Percentiles rank a stretch among this genome's conserved stretches.
These are phyloP conservation scores for Ceratocystis variospora DNA, from an alignment of 2,329 filamentous ascomycete genomes.

Conservation along the genomic window DNA sequence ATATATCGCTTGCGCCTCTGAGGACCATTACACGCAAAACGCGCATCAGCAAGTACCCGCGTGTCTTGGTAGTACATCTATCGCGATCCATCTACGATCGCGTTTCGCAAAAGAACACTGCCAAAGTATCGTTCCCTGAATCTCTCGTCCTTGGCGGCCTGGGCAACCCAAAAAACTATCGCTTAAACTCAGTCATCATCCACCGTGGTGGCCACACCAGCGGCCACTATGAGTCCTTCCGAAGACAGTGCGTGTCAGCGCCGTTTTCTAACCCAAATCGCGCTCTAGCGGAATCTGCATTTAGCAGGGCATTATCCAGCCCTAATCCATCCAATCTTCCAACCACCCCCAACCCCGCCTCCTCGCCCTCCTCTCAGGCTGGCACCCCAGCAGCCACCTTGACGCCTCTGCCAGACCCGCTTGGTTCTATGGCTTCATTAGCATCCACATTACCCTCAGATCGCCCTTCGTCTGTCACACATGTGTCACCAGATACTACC, in stretches of 20 bases:
- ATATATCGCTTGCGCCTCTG: conserved; percentile 60
- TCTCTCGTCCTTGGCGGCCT: conserved; percentile 69
- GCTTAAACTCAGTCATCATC: conserved; percentile 72
- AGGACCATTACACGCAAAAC: conserved; percentile 77
- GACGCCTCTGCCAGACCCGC: conserved; percentile 36
- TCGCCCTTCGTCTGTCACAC: conserved; percentile 25
- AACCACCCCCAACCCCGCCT: conserved; percentile 27
- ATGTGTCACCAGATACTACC: background rate
- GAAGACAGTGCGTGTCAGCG: conserved; percentile 59
- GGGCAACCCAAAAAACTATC: conserved; percentile 65
- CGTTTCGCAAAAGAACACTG: conserved; percentile 79
- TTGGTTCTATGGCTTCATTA: conserved; percentile 21
- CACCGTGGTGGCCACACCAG: conserved; percentile 94
- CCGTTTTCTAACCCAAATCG: conserved; percentile 73
- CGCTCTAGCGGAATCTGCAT: conserved; percentile 62
- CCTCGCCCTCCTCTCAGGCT: conserved; percentile 23
- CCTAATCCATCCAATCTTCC: conserved; percentile 22
- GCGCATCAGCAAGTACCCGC: conserved; percentile 75
- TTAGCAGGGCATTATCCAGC: conserved; percentile 48
- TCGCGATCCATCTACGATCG: conserved; percentile 86
- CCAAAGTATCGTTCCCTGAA: conserved; percentile 87
- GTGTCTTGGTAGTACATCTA: conserved; percentile 79
- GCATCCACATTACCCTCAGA: conserved; percentile 27
- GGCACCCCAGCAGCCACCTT: conserved; percentile 29
- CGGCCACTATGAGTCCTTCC: conserved; percentile 93